Percentiles rank a stretch among this genome's conserved stretches.
phyloP scores from a whole-genome alignment of 73 alveolate genomes.

The Paramecium bursaria region DNA sequence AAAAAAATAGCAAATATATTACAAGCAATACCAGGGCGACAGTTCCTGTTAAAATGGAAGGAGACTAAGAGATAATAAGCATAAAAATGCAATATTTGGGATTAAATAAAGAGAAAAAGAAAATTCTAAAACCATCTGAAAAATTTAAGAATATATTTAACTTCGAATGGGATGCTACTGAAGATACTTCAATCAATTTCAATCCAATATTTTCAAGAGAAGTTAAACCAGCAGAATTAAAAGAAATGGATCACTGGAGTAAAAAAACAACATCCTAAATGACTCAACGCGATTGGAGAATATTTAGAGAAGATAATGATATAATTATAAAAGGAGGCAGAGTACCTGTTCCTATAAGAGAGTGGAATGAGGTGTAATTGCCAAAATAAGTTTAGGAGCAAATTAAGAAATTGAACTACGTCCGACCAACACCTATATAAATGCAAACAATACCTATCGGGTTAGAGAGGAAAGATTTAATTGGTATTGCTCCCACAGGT shows the following conservation, averaged over 20 bases:
- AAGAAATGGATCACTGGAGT: constrained; percentile 62
- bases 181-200: constrained; percentile 84
- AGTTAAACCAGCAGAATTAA: constrained; percentile 60
- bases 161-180: constrained; percentile 84
- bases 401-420: constrained; percentile 53
- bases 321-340: constrained; percentile 77
- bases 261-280: constrained; percentile 66
- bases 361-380: constrained; percentile 79
- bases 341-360: constrained; percentile 78
- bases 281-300: constrained; percentile 89
- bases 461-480: constrained; percentile 81
- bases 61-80: constrained; percentile 59
- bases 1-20: constrained; percentile 56
- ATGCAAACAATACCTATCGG: constrained; percentile 72
- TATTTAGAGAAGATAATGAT: constrained; percentile 84
- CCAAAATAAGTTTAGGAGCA: constrained; percentile 51
- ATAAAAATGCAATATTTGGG: constrained; percentile 75
- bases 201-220: constrained; percentile 74
- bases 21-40: constrained; percentile 69
- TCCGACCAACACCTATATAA: constrained; percentile 61
- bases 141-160: constrained; percentile 79
- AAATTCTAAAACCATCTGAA: constrained; percentile 79
- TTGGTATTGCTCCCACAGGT: constrained; percentile 95
- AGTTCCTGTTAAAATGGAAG: constrained; percentile 51
- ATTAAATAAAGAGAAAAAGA: constrained; percentile 73